phyloP scores from a whole-genome alignment of 1,284 basidiomycete species.

The Rhodotorula sp. region DNA sequence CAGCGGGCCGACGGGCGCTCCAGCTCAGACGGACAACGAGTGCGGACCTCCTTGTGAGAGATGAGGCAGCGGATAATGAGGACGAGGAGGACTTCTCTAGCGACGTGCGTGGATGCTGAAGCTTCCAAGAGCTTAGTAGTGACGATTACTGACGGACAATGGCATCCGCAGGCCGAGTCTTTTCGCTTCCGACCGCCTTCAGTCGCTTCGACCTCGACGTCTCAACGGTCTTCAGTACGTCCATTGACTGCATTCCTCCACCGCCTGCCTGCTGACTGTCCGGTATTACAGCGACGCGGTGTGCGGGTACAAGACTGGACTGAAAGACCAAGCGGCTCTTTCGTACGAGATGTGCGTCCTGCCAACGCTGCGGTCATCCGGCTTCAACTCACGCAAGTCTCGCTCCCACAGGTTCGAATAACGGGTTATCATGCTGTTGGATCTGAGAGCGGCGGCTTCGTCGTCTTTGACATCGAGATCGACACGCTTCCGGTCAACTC shows the following conservation, averaged over 20 bases:
- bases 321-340: constrained; percentile 19
- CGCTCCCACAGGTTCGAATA: constrained; percentile 23
- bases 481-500: constrained; percentile 25
- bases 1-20: not conserved
- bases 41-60: constrained; percentile 16
- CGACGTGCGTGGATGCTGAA: constrained; percentile 21
- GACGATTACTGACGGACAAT: not conserved
- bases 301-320: constrained; percentile 38
- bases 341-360: constrained; percentile 32
- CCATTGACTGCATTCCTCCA: no score
- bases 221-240: constrained; percentile 36
- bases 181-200: constrained; percentile 39
- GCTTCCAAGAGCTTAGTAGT: accelerated
- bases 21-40: constrained; percentile 19
- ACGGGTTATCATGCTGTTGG: constrained; percentile 41
- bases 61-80: not conserved
- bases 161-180: constrained; percentile 34
- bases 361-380: not conserved
- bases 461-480: constrained; percentile 43
- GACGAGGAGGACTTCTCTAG: constrained; percentile 30
- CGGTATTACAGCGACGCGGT: constrained; percentile 21
- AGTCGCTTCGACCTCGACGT: constrained; percentile 32
- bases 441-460: constrained; percentile 39
- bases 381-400: not conserved
- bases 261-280: not conserved